Evolutionary conservation across 1,284 basidiomycete species (phyloP).

Genomic region (Coniferiporia weirii): DNA sequence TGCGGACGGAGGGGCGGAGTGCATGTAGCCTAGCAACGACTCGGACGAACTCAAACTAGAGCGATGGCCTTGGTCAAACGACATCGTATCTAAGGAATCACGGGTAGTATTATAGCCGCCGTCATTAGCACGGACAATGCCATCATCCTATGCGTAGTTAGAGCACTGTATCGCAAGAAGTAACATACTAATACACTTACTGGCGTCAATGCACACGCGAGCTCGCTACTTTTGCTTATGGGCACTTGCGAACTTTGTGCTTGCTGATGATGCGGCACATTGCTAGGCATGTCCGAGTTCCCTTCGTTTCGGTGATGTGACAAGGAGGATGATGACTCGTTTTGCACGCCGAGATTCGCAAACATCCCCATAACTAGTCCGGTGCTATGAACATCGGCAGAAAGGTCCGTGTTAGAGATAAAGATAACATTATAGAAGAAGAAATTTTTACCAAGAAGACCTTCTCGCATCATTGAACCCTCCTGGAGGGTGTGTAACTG

Average conservation of each 20-base stretch:
- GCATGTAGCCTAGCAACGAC: slow-evolving; percentile 1
- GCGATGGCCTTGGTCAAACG: slow-evolving; percentile 7
- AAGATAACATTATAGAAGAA: slow-evolving; percentile 11
- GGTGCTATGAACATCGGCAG: slow-evolving; percentile 23
- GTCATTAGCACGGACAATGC: background rate
- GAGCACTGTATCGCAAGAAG: no score
- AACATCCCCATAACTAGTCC: slow-evolving; percentile 20
- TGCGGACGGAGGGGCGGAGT: background rate
- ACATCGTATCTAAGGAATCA: slow-evolving; percentile 1
- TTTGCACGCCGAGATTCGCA: slow-evolving; percentile 18
- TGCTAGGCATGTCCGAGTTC: background rate
- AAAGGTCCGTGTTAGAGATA: slow-evolving; percentile 5
- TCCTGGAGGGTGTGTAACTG: slow-evolving; percentile 14
- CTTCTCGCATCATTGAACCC: slow-evolving; percentile 34
- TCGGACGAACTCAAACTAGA: slow-evolving; percentile 10
- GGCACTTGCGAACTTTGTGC: slow-evolving; percentile 28
- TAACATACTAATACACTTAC: background rate
- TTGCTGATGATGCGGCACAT: slow-evolving; percentile 7
- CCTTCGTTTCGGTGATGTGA: background rate
- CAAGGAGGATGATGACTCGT: slow-evolving; percentile 12
- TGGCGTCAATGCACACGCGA: slow-evolving; percentile 39
- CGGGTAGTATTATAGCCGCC: background rate
- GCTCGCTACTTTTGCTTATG: slow-evolving; percentile 41
- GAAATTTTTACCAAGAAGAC: slow-evolving; percentile 40
- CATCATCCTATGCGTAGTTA: no score